Base-by-base conservation (phyloP, 441 rosid species). In the Aleurites moluccanus region DNA sequence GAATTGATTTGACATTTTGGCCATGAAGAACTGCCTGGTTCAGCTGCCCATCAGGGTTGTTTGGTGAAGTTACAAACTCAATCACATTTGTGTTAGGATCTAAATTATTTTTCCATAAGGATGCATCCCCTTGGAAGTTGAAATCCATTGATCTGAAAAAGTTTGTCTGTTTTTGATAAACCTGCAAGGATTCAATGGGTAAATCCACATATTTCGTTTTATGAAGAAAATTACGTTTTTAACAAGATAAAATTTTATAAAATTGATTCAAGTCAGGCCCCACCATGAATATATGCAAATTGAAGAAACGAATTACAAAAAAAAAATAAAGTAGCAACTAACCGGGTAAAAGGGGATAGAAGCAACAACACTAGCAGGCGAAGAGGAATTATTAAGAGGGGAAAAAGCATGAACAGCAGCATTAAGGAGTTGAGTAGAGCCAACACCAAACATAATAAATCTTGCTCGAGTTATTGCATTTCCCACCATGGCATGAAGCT, bases 21-120 rank as follows among this genome's bases (percentile, higher is more conserved):
- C 88, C 93, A 2, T 78, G 47, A 53, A 90, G 81, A 79, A 89
- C 76, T 3, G 89, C 82, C 75, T 74, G 78, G 45, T 84, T 88
- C 65, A 82, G 20, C 47, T 80, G 75, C 2, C 97, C 97, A 73
- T 90, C 90, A 10, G 94, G 94, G 82, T 91, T 91, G 79, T 90
- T 88, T 0, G 94, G 94, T 28, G 93, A 84, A 23, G 93, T 88
- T 2, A 92, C 93, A 38, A 92, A 62, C 79, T 91, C 92, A 72
- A 91, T 79, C n/a, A 83, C n/a, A 28, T 83, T 60, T 49, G 21
- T 60, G 10, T 53, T 59, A 21, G 61, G 63, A 59, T 80, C 79
- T 8, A 84, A 67, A 25, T 33, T 74, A 49, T 86, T 84, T 70
- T 57, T 80, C 92, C 91, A 86, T 1, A 1, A 23, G 10, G 80